Evolutionary conservation across 2,329 filamentous ascomycete species (phyloP).

Genomic region (Trichoderma atrobrunneum): DNA sequence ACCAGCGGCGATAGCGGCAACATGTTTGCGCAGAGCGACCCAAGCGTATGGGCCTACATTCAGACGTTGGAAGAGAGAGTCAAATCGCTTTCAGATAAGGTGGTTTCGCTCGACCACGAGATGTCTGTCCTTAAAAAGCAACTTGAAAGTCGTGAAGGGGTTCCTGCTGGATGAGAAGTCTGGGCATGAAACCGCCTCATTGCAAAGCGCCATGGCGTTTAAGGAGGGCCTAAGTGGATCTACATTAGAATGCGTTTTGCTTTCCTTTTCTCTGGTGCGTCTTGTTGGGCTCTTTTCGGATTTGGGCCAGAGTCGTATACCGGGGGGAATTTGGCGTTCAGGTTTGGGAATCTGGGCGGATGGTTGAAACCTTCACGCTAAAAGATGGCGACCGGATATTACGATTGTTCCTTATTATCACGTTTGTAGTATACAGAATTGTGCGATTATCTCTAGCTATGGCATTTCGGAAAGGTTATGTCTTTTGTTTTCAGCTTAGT

Average conservation of each 20-base stretch:
- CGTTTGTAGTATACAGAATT: slow-evolving; percentile 29
- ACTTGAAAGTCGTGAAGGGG: slow-evolving; percentile 32
- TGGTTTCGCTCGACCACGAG: slow-evolving; percentile 35
- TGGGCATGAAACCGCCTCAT: neutral
- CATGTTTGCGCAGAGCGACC: slow-evolving; percentile 59
- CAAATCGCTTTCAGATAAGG: slow-evolving; percentile 37
- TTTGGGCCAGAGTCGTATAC: slow-evolving; percentile 1
- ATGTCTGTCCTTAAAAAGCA: slow-evolving; percentile 36
- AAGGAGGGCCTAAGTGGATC: neutral
- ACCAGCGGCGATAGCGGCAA: slow-evolving; percentile 62
- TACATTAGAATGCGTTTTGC: slow-evolving; percentile 14
- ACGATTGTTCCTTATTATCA: slow-evolving; percentile 17
- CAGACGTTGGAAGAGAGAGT: slow-evolving; percentile 62
- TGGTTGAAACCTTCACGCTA: slow-evolving; percentile 30
- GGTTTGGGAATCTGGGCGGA: slow-evolving; percentile 30
- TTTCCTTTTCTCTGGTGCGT: slow-evolving; percentile 1
- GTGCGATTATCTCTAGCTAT: slow-evolving; percentile 27
- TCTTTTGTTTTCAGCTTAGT: neutral
- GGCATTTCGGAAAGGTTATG: slow-evolving; percentile 15
- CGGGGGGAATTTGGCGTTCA: slow-evolving; percentile 27
- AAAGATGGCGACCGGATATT: slow-evolving; percentile 33
- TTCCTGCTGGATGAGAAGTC: slow-evolving; percentile 19
- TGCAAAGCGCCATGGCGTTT: neutral
- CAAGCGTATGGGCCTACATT: slow-evolving; percentile 70
- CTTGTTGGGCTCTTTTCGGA: neutral